These are phyloP conservation scores for Phytophthora europaea DNA, from an alignment of 352 stramenopile species.

Conservation along the genomic window DNA sequence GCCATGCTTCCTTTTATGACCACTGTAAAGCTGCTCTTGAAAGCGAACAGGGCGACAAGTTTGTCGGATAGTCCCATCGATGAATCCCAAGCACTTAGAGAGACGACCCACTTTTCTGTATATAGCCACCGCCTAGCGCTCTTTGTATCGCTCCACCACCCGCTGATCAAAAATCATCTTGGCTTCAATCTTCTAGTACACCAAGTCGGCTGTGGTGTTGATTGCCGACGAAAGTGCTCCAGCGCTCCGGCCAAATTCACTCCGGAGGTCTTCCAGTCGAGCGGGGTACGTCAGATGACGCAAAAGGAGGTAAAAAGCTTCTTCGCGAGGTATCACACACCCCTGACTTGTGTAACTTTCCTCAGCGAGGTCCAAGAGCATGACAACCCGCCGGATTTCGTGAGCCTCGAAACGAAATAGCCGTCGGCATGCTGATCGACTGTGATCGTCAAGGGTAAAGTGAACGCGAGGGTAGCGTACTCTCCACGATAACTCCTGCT, in stretches of 20 bases:
- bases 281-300: no score
- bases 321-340: no score
- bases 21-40: slow-evolving; percentile 15
- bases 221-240: slow-evolving; percentile 1
- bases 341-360: no score
- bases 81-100: slow-evolving; percentile 3
- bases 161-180: slow-evolving; percentile 19
- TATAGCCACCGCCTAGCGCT: slow-evolving; percentile 2
- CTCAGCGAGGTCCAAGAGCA: no score
- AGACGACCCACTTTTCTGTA: slow-evolving; percentile 9
- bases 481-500: no score
- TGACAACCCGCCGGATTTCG: no score
- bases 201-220: not conserved
- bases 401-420: no score
- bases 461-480: no score
- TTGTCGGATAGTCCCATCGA: slow-evolving; percentile 15
- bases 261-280: no score
- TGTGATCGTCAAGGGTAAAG: no score
- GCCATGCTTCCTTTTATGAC: slow-evolving; percentile 11
- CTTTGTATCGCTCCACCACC: slow-evolving; percentile 5
- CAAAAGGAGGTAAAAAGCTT: no score
- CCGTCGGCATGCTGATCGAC: no score
- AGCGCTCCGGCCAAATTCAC: not conserved
- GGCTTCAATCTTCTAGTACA: slow-evolving; percentile 8
- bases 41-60: slow-evolving; percentile 6